A percentile compares a stretch with the other conserved stretches of the same genome.
These are phyloP conservation scores for Cynara cardunculus DNA, from an alignment of 129 eudicot species.

Conservation along the genomic window DNA sequence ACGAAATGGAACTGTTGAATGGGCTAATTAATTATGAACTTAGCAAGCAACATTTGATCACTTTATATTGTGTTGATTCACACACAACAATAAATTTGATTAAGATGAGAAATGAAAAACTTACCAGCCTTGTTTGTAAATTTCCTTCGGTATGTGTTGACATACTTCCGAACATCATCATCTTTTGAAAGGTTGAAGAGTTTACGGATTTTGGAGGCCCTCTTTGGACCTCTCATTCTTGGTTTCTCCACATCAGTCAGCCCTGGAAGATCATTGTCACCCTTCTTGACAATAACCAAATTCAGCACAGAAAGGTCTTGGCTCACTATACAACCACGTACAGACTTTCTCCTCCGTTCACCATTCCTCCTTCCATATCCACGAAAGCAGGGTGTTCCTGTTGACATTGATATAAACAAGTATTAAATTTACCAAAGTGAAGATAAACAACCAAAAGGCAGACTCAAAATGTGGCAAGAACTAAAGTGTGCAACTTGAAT, in stretches of 20 bases:
- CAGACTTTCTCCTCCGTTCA: slow-evolving; percentile 68
- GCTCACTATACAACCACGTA: slow-evolving; percentile 68
- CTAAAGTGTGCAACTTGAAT: background rate
- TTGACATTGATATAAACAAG: background rate
- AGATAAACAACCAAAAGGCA: background rate
- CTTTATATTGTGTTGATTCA: background rate
- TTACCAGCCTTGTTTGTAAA: slow-evolving; percentile 60
- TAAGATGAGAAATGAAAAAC: background rate
- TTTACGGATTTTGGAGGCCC: slow-evolving; percentile 70
- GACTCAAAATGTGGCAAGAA: background rate
- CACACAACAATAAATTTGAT: background rate
- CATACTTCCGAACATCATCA: slow-evolving; percentile 73
- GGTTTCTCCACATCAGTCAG: slow-evolving; percentile 69
- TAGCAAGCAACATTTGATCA: background rate
- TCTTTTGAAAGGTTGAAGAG: slow-evolving; percentile 69
- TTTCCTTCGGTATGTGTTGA: slow-evolving; percentile 60
- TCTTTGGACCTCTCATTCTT: slow-evolving; percentile 76
- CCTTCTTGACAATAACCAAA: slow-evolving; percentile 66
- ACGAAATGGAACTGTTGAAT: background rate
- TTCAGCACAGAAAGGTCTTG: slow-evolving; percentile 61
- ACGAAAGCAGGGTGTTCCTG: slow-evolving; percentile 58
- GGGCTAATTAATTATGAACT: background rate
- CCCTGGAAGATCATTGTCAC: slow-evolving; percentile 72
- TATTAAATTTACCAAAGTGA: no score
- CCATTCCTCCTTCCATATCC: slow-evolving; percentile 64